Evolutionary conservation across 2,329 filamentous ascomycete genomes (phyloP), one percentile per base, ranked within the genome.

Genomic region (Penicillium griseofulvum): DNA sequence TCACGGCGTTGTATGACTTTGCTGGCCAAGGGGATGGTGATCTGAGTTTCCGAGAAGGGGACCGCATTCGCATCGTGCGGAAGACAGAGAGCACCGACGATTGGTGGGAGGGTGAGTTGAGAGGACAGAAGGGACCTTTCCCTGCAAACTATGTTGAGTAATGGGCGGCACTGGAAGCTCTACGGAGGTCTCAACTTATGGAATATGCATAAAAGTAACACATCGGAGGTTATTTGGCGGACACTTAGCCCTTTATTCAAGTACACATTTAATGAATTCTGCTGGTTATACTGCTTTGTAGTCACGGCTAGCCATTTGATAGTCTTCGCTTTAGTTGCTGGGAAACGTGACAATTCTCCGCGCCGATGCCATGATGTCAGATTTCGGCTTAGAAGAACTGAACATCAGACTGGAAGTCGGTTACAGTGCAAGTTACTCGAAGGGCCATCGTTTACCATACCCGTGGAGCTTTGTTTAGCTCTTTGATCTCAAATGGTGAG

Each of bases 71-170:
- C 43, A 86, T 95, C 4, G 68, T 91, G 31, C 89, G 89, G 76
- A 90, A 88, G 76, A 94, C 90, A 2, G 82, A 84, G 7, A 91
- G 87, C 58, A 87, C 85, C 22, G 88, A 94, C 73, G 90, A 94
- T 69, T 95, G 90, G 90, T 95, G 90, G 90, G 83, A 90, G 58
- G 90, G 90, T 12, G 89, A 94, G 71, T 60, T 92, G 14, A 78
- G 79, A 38, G 90, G 90, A 0, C 71, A 78, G 26, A 82, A 80
- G 67, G 90, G 90, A 4, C 86, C 79, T 62, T 95, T 95, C 69
- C 90, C 90, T 1, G 90, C 90, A 7, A 95, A 95, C 72, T 95
- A 95, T 74, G 90, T 87, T 67, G 81, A 81, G 64, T 62, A 19
- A 54, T 47, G 14, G 46, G 2, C 9, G 10, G 45, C 12, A 36